Conservation (phyloP, 345 rosid species). For the Citrus reticulata region DNA sequence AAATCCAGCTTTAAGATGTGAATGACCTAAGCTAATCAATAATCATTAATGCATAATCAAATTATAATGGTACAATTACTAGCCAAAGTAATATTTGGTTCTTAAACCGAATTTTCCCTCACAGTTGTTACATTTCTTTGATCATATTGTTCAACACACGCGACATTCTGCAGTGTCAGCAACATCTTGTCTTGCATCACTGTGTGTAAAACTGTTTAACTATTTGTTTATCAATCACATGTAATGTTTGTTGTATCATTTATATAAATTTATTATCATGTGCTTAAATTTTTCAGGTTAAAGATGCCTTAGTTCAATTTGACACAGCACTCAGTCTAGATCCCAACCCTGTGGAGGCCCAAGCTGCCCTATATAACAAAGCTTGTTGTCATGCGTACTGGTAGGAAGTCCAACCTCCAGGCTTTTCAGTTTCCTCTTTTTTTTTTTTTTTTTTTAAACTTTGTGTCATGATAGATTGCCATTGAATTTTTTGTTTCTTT, state of each 20-base stretch:
- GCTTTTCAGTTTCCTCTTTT: neutral
- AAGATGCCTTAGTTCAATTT: constrained; percentile 77
- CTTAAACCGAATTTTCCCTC: neutral
- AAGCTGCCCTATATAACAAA: constrained; percentile 93
- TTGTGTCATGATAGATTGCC: neutral
- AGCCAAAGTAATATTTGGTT: neutral
- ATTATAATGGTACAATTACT: neutral
- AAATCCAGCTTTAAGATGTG: neutral
- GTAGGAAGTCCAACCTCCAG: constrained; percentile 28
- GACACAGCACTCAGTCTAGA: constrained; percentile 73
- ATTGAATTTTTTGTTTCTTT: neutral
- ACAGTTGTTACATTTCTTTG: neutral
- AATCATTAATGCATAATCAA: neutral
- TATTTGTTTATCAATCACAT: neutral
- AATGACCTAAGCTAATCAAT: neutral
- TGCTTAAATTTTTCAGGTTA: constrained; percentile 52
- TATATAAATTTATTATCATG: neutral
- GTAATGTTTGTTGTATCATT: neutral
- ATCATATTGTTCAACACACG: neutral
- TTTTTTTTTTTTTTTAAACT: neutral
- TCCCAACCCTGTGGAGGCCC: constrained; percentile 75
- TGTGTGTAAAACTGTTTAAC: neutral
- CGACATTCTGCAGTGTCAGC: neutral
- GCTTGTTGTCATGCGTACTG: constrained; percentile 89
- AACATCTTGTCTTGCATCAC: neutral